Evolutionary conservation across 805 yeast genomes (phyloP).

Genomic region (Diddensiella caesifluorescens): DNA sequence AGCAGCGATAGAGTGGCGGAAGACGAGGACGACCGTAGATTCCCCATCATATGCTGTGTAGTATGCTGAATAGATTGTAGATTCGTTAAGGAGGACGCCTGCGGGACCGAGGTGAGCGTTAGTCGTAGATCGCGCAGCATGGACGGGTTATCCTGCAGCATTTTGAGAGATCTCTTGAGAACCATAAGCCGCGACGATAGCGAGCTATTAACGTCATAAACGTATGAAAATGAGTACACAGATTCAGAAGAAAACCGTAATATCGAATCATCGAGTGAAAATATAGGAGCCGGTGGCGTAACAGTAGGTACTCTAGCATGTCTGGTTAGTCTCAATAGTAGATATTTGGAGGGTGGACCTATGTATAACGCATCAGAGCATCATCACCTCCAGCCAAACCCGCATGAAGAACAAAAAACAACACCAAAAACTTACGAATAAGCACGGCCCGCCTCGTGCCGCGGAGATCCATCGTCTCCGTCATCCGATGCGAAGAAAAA

Average conservation of each 20-base stretch:
- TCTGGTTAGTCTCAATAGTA: background rate
- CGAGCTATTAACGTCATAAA: slow-evolving; percentile 75
- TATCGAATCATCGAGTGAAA: slow-evolving; percentile 26
- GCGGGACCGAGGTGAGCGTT: slow-evolving; percentile 2
- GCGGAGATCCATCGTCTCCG: background rate
- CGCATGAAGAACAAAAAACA: background rate
- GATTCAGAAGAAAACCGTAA: slow-evolving; percentile 70
- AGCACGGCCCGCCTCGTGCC: background rate
- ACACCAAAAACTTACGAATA: slow-evolving; percentile 1
- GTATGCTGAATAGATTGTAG: slow-evolving; percentile 6
- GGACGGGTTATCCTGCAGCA: slow-evolving; percentile 57
- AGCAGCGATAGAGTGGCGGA: slow-evolving; percentile 23
- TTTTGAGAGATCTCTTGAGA: slow-evolving; percentile 68
- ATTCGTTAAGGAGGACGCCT: slow-evolving; percentile 8
- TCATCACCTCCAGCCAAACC: background rate
- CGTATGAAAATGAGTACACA: slow-evolving; percentile 79
- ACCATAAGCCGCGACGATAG: slow-evolving; percentile 70
- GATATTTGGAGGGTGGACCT: too few relatives aligned
- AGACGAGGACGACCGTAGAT: slow-evolving; percentile 28
- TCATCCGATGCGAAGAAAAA: slow-evolving; percentile 1
- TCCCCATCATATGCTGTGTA: slow-evolving; percentile 7
- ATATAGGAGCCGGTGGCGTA: background rate
- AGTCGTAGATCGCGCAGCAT: slow-evolving; percentile 12
- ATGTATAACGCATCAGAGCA: too few relatives aligned
- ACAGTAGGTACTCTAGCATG: background rate